A percentile compares a stretch with the other conserved stretches of the same genome.
These are phyloP conservation scores for Leccinellum rugosiceps DNA, from an alignment of 768 basidiomycete genomes.

Conservation along the genomic window DNA sequence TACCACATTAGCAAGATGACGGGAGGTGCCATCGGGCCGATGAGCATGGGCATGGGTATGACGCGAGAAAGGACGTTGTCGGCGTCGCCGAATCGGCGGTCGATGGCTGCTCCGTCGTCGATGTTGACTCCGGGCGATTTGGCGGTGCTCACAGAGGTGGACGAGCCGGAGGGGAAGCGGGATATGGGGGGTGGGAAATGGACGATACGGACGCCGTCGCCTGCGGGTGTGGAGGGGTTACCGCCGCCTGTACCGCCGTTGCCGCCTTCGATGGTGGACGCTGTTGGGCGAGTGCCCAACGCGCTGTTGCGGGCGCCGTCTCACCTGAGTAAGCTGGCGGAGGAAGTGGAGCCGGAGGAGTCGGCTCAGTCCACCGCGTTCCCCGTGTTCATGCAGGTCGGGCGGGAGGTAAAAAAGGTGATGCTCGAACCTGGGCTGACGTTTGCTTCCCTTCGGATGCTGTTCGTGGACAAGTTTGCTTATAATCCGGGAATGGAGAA, in stretches of 20 bases:
- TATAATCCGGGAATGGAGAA: slow-evolving; percentile 92
- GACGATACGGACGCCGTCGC: slow-evolving; percentile 36
- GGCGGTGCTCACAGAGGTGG: slow-evolving; percentile 70
- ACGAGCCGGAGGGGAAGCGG: slow-evolving; percentile 40
- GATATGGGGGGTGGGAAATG: slow-evolving; percentile 21
- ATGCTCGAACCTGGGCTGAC: slow-evolving; percentile 66
- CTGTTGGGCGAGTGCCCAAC: slow-evolving; percentile 11
- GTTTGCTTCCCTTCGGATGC: slow-evolving; percentile 70
- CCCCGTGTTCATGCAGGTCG: slow-evolving; percentile 84
- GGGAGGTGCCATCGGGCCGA: slow-evolving; percentile 33
- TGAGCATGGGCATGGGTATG: not conserved
- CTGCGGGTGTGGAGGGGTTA: slow-evolving; percentile 14
- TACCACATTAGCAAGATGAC: slow-evolving; percentile 96
- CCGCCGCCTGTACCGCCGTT: slow-evolving; percentile 45
- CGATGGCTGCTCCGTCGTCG: slow-evolving; percentile 54
- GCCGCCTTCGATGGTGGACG: slow-evolving; percentile 46
- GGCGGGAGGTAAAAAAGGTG: slow-evolving; percentile 87
- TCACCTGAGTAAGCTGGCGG: slow-evolving; percentile 16
- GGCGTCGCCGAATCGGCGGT: slow-evolving; percentile 57
- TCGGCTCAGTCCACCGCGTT: slow-evolving; percentile 34
- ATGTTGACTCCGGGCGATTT: slow-evolving; percentile 69
- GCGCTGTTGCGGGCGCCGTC: not conserved
- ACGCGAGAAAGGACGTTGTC: slow-evolving; percentile 47
- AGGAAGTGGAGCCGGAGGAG: slow-evolving; percentile 21
- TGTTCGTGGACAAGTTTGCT: slow-evolving; percentile 94